phyloP scores from a whole-genome alignment of 306 rosid species.

The Medicago truncatula region MtrunA17r5.0-ANR NC_053042.1:55625501-55626000 shows the following conservation, averaged over 20 bases:
- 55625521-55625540: no score
- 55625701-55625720: constrained; percentile 18
- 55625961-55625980: no score
- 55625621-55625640: background rate
- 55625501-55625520: no score
- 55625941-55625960: no score
- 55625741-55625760: constrained; percentile 18
- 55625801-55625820: constrained; percentile 32
- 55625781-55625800: background rate
- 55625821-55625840: background rate
- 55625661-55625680: constrained; percentile 6
- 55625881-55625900: background rate
- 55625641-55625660: background rate
- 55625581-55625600: no score
- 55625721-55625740: constrained; percentile 22
- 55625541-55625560: no score
- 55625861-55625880: background rate
- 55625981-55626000: no score
- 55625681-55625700: background rate
- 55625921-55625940: no score
- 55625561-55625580: no score
- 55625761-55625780: constrained; percentile 6
- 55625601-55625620: no score
- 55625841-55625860: background rate
- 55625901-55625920: no score